Evolutionary conservation across 2,329 filamentous ascomycete genomes (phyloP), one percentile per base, ranked within the genome.

Genomic region (Botrytis galanthina): DNA sequence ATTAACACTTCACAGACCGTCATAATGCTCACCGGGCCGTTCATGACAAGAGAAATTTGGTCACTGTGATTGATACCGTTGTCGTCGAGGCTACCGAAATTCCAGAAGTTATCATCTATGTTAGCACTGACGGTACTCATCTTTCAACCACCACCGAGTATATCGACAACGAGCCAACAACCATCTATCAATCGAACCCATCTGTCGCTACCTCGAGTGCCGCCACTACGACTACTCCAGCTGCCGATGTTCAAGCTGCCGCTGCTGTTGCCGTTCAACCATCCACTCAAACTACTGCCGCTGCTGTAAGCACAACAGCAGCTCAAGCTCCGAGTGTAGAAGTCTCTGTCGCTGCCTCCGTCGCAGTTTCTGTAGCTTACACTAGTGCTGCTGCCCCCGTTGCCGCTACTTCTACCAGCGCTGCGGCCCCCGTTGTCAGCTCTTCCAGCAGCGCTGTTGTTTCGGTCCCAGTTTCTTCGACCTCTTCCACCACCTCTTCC

Each of bases 71-170:
- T 79, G 77, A 74, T 79, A 83, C 78, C 39, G 77, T 74, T 77
- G 82, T 76, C 81, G 81, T 84, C 57, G 82, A 85, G 37, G 74
- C 74, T n/a, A 71, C 75, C 20, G 70, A 76, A 22, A 76, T 83
- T 16, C 83, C 85, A 9, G 83, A 86, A 73, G 84, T 86, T 35
- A 85, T 92, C 77, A 85, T 92, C 78, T 91, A 87, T 81, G 87
- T 91, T 63, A 85, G 92, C 78, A 82, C 87, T 76, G 80, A 86
- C 73, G 88, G 89, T 72, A 83, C 85, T n/a, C 83, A 85, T 4
- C 76, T 89, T 74, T 84, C 83, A 59, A 87, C 84, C 12, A 78
- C 80, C 29, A 84, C 77, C 10, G 62, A 74, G 18, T 60, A 74
- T 18, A 61, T 78, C 20, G 22, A 70, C 60, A 70, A 61, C 9